Base-by-base conservation (phyloP, 2,329 filamentous ascomycete species). In the Beauveria sp. region DNA sequence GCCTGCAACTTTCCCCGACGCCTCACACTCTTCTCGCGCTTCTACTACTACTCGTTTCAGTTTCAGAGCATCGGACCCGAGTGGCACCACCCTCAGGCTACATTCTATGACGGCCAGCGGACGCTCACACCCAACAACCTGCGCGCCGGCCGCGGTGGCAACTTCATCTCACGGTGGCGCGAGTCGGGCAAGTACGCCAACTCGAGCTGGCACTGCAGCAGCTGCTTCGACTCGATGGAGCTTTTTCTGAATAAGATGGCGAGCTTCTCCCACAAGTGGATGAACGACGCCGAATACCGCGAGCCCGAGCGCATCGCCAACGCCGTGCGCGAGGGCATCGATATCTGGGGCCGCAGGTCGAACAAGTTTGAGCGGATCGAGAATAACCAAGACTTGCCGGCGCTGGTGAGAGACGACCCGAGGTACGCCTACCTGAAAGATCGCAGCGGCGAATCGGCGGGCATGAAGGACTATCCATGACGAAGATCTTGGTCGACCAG, bases 121-220 rank as follows among this genome's bases (percentile, higher is more conserved):
- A 87, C 85, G 3, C 73, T 87, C 53, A 70, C 73, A 18, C 85
- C 84, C 0, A 76, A 77, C 28, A 77, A 84, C 65, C 74, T 87
- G 55, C 80, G 84, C 26, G 76, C 76, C 65, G 74, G 78, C 45
- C 75, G 79, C 58, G 75, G 76, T 53, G 76, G 76, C 49, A 53
- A 48, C 58, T 46, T 54, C 26, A 10, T 54, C 14, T 60, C 58
- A 5, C 58, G 58, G 12, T 60, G 58, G 58, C 48, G 48, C 40
- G 58, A 5, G 52, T 75, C 14, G 72, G 72, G 48, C 68, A 75
- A 0, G 63, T 75, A 1, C 72, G 76, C 40, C 67, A 79, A 83
- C 66, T 80, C 83, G 1, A 79, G 75, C 0, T 88, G 85, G 85
- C 84, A 87, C 70, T 88, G 84, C 75, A 84, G 81, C 57, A 82